Conservation (phyloP, 768 basidiomycete genomes). For the Mycena sanguinolenta region DNA sequence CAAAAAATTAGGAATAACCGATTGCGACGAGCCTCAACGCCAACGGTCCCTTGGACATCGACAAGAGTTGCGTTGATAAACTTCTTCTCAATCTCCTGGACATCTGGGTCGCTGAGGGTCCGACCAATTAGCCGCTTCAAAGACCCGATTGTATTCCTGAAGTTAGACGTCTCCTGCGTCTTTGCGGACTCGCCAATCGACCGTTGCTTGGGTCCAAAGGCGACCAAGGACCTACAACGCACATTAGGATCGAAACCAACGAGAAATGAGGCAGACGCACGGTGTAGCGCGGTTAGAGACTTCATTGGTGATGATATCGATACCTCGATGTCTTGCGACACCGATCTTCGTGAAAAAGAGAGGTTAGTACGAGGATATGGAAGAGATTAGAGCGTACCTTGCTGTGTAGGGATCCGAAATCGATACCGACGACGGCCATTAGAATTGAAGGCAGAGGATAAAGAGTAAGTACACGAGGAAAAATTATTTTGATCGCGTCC, state of each 20-base stretch:
- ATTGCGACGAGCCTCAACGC: slow-evolving; percentile 77
- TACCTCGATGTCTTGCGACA: slow-evolving; percentile 94
- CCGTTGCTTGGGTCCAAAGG: slow-evolving; percentile 93
- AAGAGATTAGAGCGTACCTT: slow-evolving; percentile 66
- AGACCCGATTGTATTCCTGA: slow-evolving; percentile 95
- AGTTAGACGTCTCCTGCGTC: slow-evolving; percentile 98
- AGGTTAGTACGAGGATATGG: slow-evolving; percentile 25
- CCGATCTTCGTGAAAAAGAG: slow-evolving; percentile 74
- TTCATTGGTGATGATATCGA: slow-evolving; percentile 99
- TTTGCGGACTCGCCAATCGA: slow-evolving; percentile 95
- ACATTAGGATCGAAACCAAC: neutral
- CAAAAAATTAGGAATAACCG: slow-evolving; percentile 16
- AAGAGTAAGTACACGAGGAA: slow-evolving; percentile 3
- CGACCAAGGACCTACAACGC: slow-evolving; percentile 84
- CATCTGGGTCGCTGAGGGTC: slow-evolving; percentile 82
- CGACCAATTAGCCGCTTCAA: slow-evolving; percentile 93
- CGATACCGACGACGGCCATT: slow-evolving; percentile 96
- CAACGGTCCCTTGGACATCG: slow-evolving; percentile 87
- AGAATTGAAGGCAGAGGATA: slow-evolving; percentile 54
- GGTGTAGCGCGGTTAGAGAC: slow-evolving; percentile 97
- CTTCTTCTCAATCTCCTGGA: slow-evolving; percentile 88
- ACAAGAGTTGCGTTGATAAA: slow-evolving; percentile 90
- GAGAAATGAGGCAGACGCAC: slow-evolving; percentile 61
- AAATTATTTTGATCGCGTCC: neutral
- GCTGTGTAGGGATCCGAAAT: slow-evolving; percentile 91